These are phyloP conservation scores for Vinca major DNA, from an alignment of 305 asterid genomes.

Conservation along the genomic window DNA sequence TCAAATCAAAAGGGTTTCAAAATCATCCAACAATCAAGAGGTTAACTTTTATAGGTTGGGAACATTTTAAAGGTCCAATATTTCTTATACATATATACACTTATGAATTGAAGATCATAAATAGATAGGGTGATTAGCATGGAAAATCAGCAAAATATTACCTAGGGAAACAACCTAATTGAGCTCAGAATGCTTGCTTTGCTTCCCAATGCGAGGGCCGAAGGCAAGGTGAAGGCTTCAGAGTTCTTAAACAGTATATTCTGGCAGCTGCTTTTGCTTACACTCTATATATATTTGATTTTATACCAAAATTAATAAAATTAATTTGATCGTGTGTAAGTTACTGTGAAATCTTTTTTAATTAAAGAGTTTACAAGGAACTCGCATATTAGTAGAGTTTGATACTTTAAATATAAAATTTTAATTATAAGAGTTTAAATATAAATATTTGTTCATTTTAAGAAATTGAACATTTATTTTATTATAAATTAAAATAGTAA, in stretches of 20 bases:
- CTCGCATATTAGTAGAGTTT: too few species aligned
- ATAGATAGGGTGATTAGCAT: not conserved
- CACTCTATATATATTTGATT: too few species aligned
- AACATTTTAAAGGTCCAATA: not conserved
- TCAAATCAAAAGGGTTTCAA: slow-evolving; percentile 1
- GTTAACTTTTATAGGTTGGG: not conserved
- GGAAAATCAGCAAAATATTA: not conserved
- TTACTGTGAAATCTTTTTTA: too few species aligned
- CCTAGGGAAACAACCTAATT: not conserved
- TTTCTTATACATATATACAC: not conserved
- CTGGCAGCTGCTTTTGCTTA: too few species aligned
- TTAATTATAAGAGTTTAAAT: too few species aligned
- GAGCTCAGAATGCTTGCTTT: not conserved
- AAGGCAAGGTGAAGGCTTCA: not conserved
- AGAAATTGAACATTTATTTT: too few species aligned
- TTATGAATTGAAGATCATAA: not conserved
- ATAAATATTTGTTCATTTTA: too few species aligned
- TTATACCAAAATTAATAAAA: too few species aligned
- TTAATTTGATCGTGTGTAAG: too few species aligned
- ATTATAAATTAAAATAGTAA: too few species aligned
- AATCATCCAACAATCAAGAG: not conserved
- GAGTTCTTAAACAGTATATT: not conserved
- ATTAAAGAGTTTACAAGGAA: too few species aligned
- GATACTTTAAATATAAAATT: too few species aligned
- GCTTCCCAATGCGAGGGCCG: not conserved